phyloP scores from a whole-genome alignment of 768 basidiomycete species.

The Pholiota molesta region DNA sequence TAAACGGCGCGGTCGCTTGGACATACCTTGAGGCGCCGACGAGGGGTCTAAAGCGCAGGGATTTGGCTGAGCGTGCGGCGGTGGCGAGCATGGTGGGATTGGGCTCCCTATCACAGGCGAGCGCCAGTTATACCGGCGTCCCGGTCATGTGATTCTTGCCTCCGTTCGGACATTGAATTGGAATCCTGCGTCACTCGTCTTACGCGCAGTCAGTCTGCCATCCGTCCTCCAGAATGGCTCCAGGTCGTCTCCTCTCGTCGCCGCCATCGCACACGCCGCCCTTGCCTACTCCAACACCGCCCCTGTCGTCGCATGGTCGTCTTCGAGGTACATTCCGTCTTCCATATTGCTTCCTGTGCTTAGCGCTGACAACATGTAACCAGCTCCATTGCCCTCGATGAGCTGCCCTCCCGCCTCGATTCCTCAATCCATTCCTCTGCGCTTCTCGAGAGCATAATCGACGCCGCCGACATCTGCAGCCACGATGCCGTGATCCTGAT shows the following conservation, averaged over 20 bases:
- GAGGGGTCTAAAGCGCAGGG: conserved; percentile 16
- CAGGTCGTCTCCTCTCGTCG: conserved; percentile 42
- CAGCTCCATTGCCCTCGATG: conserved; percentile 54
- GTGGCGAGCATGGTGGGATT: conserved; percentile 27
- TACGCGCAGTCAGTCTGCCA: conserved; percentile 11
- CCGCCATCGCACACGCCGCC: conserved; percentile 48
- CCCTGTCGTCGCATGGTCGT: conserved; percentile 76
- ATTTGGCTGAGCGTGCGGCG: conserved; percentile 24
- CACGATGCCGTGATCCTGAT: conserved; percentile 70
- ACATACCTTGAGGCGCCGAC: conserved; percentile 17
- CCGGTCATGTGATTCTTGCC: conserved; percentile 26
- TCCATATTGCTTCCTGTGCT: not conserved
- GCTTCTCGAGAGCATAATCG: conserved; percentile 48
- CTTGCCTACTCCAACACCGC: conserved; percentile 63
- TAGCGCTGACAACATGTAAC: not conserved
- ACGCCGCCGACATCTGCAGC: conserved; percentile 52
- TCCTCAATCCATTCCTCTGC: conserved; percentile 31
- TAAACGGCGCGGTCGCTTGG: not conserved
- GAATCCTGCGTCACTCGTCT: conserved; percentile 2
- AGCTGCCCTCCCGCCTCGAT: conserved; percentile 37
- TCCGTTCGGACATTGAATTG: conserved; percentile 2
- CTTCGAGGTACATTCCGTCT: conserved; percentile 46
- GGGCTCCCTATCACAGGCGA: not conserved
- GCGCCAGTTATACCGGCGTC: conserved; percentile 1
- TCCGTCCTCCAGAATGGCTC: conserved; percentile 37